phyloP scores from a whole-genome alignment of 139 green algal species.

The Coccomyxa sp. region DNA sequence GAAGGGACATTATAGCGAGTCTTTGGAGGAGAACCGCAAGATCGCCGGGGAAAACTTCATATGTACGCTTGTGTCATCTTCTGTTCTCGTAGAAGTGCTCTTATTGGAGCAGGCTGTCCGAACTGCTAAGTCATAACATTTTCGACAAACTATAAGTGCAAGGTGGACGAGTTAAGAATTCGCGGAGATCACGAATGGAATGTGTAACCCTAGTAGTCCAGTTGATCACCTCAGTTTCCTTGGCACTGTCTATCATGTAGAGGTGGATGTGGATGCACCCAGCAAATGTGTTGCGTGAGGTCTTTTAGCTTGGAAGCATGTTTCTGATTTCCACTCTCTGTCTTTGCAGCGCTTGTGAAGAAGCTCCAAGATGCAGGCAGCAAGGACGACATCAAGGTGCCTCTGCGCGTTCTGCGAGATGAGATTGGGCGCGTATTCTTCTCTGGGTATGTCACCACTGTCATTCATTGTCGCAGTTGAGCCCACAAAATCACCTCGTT shows the following conservation, averaged over 20 bases:
- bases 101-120: not conserved
- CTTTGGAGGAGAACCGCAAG: not conserved
- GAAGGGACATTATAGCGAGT: not conserved
- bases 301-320: not conserved
- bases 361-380: not conserved
- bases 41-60: not conserved
- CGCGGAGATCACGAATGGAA: not conserved
- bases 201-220: not conserved
- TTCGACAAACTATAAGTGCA: not conserved
- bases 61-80: not conserved
- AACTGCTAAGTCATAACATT: not conserved
- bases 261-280: not conserved
- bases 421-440: slow-evolving; percentile 2
- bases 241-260: not conserved
- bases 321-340: not conserved
- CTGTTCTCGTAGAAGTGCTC: not conserved
- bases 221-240: not conserved
- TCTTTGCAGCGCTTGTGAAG: not conserved
- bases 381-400: slow-evolving; percentile 1
- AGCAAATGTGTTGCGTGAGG: not conserved
- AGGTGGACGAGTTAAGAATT: not conserved
- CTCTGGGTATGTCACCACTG: not conserved
- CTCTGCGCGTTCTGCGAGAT: not conserved
- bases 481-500: not conserved
- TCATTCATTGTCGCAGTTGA: not conserved